Evolutionary conservation across 2,329 filamentous ascomycete genomes (phyloP).

Genomic region (Cucurbitaria berberidis): DNA sequence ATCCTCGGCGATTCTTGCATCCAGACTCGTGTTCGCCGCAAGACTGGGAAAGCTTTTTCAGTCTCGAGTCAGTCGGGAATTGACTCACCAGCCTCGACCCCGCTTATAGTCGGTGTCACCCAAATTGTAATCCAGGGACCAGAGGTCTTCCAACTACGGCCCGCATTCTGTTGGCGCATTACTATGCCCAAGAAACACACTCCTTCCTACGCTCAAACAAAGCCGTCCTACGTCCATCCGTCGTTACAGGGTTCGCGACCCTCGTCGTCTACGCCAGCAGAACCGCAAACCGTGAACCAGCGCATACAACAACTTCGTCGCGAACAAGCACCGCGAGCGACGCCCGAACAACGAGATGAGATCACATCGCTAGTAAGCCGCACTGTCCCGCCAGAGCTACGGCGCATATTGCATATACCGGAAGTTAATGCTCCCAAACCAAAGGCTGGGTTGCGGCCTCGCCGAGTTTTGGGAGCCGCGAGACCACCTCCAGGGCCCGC

Average conservation of each 20-base stretch:
- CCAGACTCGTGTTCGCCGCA: neutral
- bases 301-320: conserved; percentile 55
- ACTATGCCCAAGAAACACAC: conserved; percentile 58
- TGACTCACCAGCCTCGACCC: conserved; percentile 16
- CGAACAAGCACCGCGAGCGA: conserved; percentile 49
- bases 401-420: conserved; percentile 53
- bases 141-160: neutral
- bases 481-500: conserved; percentile 52
- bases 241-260: conserved; percentile 42
- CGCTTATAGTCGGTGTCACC: conserved; percentile 7
- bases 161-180: conserved; percentile 1
- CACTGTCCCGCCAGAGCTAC: conserved; percentile 54
- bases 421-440: conserved; percentile 55
- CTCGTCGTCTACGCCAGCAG: conserved; percentile 26
- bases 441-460: conserved; percentile 47
- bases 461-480: conserved; percentile 30
- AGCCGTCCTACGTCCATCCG: conserved; percentile 49
- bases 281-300: conserved; percentile 53
- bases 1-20: neutral
- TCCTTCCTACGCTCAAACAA: conserved; percentile 50
- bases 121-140: conserved; percentile 7
- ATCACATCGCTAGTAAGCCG: conserved; percentile 51
- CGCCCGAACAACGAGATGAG: conserved; percentile 51
- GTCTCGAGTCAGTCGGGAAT: conserved; percentile 6
- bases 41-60: neutral